Conservation (phyloP, 1,284 basidiomycete species). For the Caloboletus firmus region DNA sequence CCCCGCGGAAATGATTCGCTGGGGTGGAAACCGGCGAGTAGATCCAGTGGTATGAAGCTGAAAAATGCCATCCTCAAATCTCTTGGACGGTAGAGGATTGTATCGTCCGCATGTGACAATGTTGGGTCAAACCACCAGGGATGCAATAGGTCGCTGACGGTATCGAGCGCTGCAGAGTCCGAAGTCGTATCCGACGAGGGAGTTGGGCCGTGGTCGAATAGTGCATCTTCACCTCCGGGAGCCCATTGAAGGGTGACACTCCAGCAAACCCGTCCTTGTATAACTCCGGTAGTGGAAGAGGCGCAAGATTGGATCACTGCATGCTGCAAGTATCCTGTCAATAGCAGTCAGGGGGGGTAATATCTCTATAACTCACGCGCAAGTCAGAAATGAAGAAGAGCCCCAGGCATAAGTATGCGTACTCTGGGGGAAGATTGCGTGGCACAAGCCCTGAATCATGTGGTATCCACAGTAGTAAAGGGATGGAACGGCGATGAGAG, state of each 20-base stretch:
- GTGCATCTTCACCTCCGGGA: constrained; percentile 31
- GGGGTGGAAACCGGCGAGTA: constrained; percentile 31
- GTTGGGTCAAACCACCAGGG: constrained; percentile 31
- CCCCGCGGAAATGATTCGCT: constrained; percentile 36
- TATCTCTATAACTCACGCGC: constrained; percentile 21
- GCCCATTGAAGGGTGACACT: constrained; percentile 30
- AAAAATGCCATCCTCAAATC: constrained; percentile 30
- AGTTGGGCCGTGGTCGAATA: constrained; percentile 5
- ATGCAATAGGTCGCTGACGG: constrained; percentile 1
- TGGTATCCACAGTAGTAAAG: constrained; percentile 31
- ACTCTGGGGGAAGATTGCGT: constrained; percentile 20
- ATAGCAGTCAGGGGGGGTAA: background rate
- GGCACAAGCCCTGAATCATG: constrained; percentile 20
- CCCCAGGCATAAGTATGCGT: constrained; percentile 31
- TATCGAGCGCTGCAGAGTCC: background rate
- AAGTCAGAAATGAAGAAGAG: constrained; percentile 33
- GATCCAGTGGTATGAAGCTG: constrained; percentile 37
- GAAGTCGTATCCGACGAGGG: background rate
- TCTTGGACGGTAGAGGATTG: constrained; percentile 9
- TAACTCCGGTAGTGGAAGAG: background rate
- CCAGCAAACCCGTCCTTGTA: constrained; percentile 30
- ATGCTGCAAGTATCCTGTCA: constrained; percentile 17
- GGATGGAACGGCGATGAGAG: constrained; percentile 15
- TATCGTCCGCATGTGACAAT: background rate
- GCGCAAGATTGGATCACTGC: background rate